Conservation (phyloP, 2,329 filamentous ascomycete species). For the Talaromyces sp. region DNA sequence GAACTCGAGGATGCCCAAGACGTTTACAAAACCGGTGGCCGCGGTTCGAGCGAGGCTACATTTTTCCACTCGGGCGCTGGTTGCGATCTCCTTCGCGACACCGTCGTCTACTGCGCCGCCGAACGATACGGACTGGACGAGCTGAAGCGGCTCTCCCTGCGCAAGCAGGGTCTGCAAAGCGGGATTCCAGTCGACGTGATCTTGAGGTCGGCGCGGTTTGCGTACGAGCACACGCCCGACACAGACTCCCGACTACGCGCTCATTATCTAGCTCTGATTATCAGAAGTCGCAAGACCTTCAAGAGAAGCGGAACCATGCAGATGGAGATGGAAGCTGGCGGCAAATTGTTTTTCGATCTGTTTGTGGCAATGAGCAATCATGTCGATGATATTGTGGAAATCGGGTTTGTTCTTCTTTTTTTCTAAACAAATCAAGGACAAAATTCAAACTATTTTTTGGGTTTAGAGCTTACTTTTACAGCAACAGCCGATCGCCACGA, state of each 20-base stretch:
- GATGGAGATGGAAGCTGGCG: slow-evolving; percentile 94
- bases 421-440: not conserved
- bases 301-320: slow-evolving; percentile 99
- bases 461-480: slow-evolving; percentile 22
- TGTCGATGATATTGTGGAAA: slow-evolving; percentile 90
- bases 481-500: slow-evolving; percentile 50
- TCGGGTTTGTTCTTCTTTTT: slow-evolving; percentile 55
- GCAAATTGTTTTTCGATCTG: slow-evolving; percentile 94
- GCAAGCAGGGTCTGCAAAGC: slow-evolving; percentile 89
- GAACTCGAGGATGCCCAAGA: slow-evolving; percentile 71
- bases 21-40: slow-evolving; percentile 52
- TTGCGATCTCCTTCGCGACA: slow-evolving; percentile 81
- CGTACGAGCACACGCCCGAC: slow-evolving; percentile 92
- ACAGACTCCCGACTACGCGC: slow-evolving; percentile 87
- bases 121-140: slow-evolving; percentile 88
- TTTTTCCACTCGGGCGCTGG: slow-evolving; percentile 70
- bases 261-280: slow-evolving; percentile 95
- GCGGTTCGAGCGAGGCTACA: slow-evolving; percentile 65
- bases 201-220: slow-evolving; percentile 86
- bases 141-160: slow-evolving; percentile 83
- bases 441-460: slow-evolving; percentile 16
- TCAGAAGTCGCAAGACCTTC: slow-evolving; percentile 94
- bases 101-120: slow-evolving; percentile 88
- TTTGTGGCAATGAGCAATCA: slow-evolving; percentile 98
- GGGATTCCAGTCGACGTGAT: slow-evolving; percentile 91